Evolutionary conservation across 768 basidiomycete species (phyloP).

Genomic region (Phanerochaete carnosa): DNA sequence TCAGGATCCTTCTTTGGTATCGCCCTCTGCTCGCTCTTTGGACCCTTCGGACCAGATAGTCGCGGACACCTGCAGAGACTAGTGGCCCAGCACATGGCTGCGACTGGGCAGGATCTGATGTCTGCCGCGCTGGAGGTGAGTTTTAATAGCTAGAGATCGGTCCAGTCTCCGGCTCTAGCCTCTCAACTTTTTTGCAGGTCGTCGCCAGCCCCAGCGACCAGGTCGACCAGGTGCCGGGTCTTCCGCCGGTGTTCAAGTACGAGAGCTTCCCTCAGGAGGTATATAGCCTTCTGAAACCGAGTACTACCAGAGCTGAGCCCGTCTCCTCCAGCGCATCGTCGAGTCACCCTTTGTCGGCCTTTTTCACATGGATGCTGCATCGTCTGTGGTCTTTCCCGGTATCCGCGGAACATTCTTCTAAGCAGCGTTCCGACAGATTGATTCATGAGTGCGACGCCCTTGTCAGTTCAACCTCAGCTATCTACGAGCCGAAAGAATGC

Average conservation of each 20-base stretch:
- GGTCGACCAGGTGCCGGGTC: not conserved
- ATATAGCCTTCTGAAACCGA: not conserved
- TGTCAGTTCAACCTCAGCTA: slow-evolving; percentile 8
- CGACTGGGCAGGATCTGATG: not conserved
- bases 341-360: not conserved
- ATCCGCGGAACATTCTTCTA: too few relatives aligned
- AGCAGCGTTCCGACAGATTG: not conserved
- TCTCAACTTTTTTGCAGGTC: not conserved
- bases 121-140: not conserved
- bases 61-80: not conserved
- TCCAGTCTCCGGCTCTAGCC: not conserved
- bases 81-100: not conserved
- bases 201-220: not conserved
- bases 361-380: not conserved
- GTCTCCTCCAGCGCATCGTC: not conserved
- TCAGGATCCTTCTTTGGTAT: not conserved
- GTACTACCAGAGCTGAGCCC: not conserved
- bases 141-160: not conserved
- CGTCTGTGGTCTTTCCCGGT: too few relatives aligned
- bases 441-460: slow-evolving; percentile 16
- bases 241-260: not conserved
- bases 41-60: not conserved
- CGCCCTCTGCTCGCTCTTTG: not conserved
- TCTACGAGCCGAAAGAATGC: slow-evolving; percentile 13
- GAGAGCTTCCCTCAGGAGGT: slow-evolving; percentile 4